Conservation (phyloP, 2,329 filamentous ascomycete genomes). For the Trichoderma simmonsii region DNA sequence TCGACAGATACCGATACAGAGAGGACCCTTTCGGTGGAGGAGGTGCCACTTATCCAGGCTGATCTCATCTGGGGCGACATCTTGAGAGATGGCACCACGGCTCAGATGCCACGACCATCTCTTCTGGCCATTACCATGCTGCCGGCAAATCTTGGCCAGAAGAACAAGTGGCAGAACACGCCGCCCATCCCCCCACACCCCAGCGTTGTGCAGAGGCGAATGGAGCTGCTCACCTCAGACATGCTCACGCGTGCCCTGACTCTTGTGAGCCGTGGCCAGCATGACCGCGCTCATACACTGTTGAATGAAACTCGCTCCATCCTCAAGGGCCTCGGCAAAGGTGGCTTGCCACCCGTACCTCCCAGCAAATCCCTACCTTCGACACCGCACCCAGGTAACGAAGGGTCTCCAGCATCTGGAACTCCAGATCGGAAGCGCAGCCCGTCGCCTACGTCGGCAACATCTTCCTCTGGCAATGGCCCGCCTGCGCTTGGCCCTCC, state of each 20-base stretch:
- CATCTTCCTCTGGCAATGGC: constrained; percentile 39
- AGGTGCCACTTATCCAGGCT: constrained; percentile 91
- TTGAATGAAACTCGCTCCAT: constrained; percentile 92
- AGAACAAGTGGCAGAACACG: constrained; percentile 61
- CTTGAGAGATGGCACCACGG: constrained; percentile 78
- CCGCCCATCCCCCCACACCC: constrained; percentile 94
- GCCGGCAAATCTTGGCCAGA: constrained; percentile 61
- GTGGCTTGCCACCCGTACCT: constrained; percentile 85
- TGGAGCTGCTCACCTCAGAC: constrained; percentile 96
- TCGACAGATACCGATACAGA: constrained; percentile 83
- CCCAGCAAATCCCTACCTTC: constrained; percentile 50
- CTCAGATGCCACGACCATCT: constrained; percentile 84
- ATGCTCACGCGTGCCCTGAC: constrained; percentile 94
- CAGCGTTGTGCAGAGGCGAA: constrained; percentile 89
- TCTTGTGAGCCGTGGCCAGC: constrained; percentile 84
- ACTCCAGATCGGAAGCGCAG: constrained; percentile 56
- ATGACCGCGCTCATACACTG: constrained; percentile 89
- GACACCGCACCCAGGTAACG: constrained; percentile 46
- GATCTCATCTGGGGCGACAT: constrained; percentile 94
- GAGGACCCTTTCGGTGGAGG: constrained; percentile 80
- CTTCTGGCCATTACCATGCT: constrained; percentile 95
- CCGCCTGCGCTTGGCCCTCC: constrained; percentile 44
- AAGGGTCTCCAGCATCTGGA: constrained; percentile 42
- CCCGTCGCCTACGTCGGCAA: constrained; percentile 51
- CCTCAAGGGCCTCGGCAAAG: constrained; percentile 92